Percentiles rank a stretch among this genome's conserved stretches.
phyloP scores from a whole-genome alignment of 495 filamentous ascomycete species.

The Aspergillus conjunctus region DNA sequence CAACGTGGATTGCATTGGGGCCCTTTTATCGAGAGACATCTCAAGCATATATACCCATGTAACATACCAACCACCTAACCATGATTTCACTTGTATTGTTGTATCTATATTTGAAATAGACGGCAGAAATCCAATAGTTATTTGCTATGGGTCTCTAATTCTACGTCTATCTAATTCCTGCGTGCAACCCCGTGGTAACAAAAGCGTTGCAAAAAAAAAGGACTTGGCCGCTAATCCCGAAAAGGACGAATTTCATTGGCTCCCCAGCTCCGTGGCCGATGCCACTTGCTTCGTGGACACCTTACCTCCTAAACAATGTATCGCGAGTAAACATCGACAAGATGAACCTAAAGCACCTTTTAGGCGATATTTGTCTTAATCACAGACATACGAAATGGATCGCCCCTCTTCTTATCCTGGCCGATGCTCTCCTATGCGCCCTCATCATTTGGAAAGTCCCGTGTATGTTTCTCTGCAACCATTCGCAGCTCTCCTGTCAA shows the following conservation, averaged over 20 bases:
- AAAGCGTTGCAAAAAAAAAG: background rate
- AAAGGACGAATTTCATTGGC: constrained; percentile 26
- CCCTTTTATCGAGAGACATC: background rate
- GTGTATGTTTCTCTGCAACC: constrained; percentile 58
- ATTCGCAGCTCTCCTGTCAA: constrained; percentile 11
- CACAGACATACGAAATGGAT: constrained; percentile 64
- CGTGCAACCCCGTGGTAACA: background rate
- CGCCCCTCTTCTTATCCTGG: constrained; percentile 66
- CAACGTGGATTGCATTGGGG: background rate
- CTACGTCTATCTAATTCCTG: no score
- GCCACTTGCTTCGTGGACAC: constrained; percentile 17
- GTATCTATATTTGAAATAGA: constrained; percentile 10
- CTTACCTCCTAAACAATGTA: background rate
- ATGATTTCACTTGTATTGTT: constrained; percentile 10
- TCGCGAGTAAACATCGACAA: constrained; percentile 3
- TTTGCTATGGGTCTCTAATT: no score
- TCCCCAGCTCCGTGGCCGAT: constrained; percentile 9
- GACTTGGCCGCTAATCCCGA: constrained; percentile 25
- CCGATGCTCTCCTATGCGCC: constrained; percentile 71
- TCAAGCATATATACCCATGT: constrained; percentile 34
- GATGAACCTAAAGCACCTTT: constrained; percentile 26
- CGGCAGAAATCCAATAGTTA: background rate
- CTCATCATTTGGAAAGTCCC: constrained; percentile 83
- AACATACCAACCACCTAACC: constrained; percentile 21
- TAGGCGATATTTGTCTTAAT: constrained; percentile 36